A percentile compares a stretch with the other conserved stretches of the same genome.
These are phyloP conservation scores for Diaporthe ampelina DNA, from an alignment of 2,329 filamentous ascomycete genomes.

Conservation along the genomic window DNA sequence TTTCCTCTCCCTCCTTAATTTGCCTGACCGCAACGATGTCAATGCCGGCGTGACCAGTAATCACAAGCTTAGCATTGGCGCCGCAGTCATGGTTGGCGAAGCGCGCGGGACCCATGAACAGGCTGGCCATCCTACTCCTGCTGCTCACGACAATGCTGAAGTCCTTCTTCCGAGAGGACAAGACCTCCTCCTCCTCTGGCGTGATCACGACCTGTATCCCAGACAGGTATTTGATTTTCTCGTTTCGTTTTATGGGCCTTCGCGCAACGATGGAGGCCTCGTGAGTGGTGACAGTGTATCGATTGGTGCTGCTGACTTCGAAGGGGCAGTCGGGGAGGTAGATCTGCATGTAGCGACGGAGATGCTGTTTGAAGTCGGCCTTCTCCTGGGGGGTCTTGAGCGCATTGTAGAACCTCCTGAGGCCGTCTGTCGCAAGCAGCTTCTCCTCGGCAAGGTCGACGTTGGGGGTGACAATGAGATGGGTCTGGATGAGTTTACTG, in stretches of 20 bases:
- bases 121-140: constrained; percentile 87
- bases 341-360: constrained; percentile 92
- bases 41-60: constrained; percentile 87
- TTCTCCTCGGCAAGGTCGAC: constrained; percentile 77
- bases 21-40: constrained; percentile 87
- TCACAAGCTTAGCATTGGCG: constrained; percentile 90
- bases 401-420: constrained; percentile 77
- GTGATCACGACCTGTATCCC: constrained; percentile 95
- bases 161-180: constrained; percentile 87
- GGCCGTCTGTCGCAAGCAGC: constrained; percentile 79
- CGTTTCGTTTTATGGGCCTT: constrained; percentile 82
- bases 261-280: constrained; percentile 91
- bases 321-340: constrained; percentile 95
- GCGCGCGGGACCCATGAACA: constrained; percentile 94
- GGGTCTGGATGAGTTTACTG: constrained; percentile 70
- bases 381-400: constrained; percentile 84
- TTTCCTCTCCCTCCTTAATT: constrained; percentile 91
- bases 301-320: constrained; percentile 91
- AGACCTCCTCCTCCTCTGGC: constrained; percentile 86
- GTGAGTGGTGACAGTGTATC: constrained; percentile 91
- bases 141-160: constrained; percentile 98
- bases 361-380: constrained; percentile 86
- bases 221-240: constrained; percentile 89
- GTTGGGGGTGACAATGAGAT: constrained; percentile 83
- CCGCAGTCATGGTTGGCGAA: constrained; percentile 98